Conservation (phyloP, 306 rosid genomes). For the Spatholobus suberectus region DNA sequence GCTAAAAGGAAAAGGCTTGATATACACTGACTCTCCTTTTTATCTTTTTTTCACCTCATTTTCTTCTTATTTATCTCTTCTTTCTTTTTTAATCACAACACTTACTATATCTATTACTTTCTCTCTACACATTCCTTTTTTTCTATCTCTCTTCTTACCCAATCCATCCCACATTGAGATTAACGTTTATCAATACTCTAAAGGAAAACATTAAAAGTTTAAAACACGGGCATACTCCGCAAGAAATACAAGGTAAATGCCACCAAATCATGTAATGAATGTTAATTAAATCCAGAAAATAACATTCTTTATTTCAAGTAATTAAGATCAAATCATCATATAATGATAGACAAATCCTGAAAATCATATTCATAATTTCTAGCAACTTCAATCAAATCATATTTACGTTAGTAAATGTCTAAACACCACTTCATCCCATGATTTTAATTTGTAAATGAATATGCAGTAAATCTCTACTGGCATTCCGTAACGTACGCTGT, state of each 20-base stretch:
- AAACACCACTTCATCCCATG: neutral
- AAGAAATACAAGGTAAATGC: neutral
- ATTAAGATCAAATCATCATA: neutral
- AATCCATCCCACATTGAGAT: no score
- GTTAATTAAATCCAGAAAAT: neutral
- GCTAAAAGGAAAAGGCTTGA: no score
- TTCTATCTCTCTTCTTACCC: no score
- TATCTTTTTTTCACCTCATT: no score
- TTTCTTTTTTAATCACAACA: no score
- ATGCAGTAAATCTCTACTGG: neutral
- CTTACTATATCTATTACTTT: no score
- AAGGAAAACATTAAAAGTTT: no score
- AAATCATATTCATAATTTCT: neutral
- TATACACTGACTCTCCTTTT: no score
- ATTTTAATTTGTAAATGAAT: slow-evolving; percentile 1
- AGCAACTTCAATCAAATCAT: neutral
- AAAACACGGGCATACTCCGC: no score
- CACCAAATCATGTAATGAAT: neutral
- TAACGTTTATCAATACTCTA: no score
- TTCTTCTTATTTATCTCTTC: no score
- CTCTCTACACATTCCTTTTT: no score
- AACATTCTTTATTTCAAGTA: neutral
- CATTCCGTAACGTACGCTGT: neutral
- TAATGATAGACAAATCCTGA: neutral
- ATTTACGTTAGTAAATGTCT: neutral